Percentiles rank a stretch among this genome's conserved stretches.
Evolutionary conservation across 1,139 yeast genomes (phyloP).

Genomic region (Candida neerlandica): DNA sequence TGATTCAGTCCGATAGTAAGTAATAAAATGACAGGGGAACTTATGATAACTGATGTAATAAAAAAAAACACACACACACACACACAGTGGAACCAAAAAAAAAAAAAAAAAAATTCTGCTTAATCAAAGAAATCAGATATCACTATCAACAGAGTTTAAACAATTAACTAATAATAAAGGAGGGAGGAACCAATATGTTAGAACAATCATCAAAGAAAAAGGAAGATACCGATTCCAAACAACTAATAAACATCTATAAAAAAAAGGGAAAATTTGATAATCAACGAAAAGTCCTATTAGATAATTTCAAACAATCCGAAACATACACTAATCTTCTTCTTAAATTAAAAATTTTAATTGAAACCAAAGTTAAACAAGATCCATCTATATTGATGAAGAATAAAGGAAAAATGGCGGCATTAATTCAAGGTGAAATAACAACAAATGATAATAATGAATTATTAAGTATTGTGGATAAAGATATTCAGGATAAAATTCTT

Average conservation of each 20-base stretch:
- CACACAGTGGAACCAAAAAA: too few relatives aligned
- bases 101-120: too few relatives aligned
- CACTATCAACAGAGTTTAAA: background rate
- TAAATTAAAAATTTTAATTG: constrained; percentile 48
- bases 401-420: constrained; percentile 54
- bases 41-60: too few relatives aligned
- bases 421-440: constrained; percentile 53
- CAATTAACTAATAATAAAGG: too few relatives aligned
- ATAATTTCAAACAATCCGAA: constrained; percentile 46
- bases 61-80: background rate
- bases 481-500: constrained; percentile 48
- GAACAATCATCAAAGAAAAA: constrained; percentile 1
- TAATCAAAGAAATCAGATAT: too few relatives aligned
- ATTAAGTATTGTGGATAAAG: constrained; percentile 46
- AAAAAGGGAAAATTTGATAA: constrained; percentile 54
- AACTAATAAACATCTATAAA: constrained; percentile 47
- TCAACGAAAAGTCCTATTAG: constrained; percentile 45
- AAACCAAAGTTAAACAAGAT: constrained; percentile 49
- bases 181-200: constrained; percentile 3
- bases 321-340: constrained; percentile 45
- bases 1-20: too few relatives aligned
- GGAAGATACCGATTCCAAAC: constrained; percentile 36
- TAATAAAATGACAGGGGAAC: too few relatives aligned
- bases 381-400: constrained; percentile 52
- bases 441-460: constrained; percentile 17